phyloP scores from a whole-genome alignment of 2,329 filamentous ascomycete species.

The Neofusicoccum kwambonambiense region DNA sequence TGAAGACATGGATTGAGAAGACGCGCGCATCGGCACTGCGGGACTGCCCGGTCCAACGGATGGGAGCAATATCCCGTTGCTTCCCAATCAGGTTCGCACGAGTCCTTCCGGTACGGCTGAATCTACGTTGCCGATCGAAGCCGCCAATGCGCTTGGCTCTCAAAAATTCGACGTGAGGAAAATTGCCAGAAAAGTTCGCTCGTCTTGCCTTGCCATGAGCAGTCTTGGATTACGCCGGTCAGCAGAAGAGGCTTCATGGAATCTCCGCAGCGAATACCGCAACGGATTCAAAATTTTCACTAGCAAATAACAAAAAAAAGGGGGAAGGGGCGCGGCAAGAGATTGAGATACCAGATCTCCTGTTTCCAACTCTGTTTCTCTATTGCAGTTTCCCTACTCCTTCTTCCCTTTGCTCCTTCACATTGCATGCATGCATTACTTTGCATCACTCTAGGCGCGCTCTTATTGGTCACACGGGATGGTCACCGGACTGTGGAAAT shows the following conservation, averaged over 20 bases:
- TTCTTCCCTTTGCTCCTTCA: not conserved
- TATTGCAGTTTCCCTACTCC: not conserved
- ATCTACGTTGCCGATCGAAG: not conserved
- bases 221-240: not conserved
- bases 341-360: not conserved
- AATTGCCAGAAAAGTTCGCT: not conserved
- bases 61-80: not conserved
- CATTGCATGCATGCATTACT: not conserved
- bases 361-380: not conserved
- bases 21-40: not conserved
- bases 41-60: not conserved
- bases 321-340: not conserved
- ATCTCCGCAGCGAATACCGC: no score
- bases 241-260: not conserved
- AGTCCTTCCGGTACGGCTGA: not conserved
- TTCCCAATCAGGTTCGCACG: not conserved
- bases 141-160: not conserved
- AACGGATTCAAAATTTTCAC: not conserved
- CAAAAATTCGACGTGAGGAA: not conserved
- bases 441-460: not conserved
- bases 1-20: slow-evolving; percentile 11
- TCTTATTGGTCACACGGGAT: not conserved
- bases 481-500: not conserved
- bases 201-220: not conserved
- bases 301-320: not conserved